phyloP scores from a whole-genome alignment of 805 yeast genomes.

The Millerago galiae region DNA sequence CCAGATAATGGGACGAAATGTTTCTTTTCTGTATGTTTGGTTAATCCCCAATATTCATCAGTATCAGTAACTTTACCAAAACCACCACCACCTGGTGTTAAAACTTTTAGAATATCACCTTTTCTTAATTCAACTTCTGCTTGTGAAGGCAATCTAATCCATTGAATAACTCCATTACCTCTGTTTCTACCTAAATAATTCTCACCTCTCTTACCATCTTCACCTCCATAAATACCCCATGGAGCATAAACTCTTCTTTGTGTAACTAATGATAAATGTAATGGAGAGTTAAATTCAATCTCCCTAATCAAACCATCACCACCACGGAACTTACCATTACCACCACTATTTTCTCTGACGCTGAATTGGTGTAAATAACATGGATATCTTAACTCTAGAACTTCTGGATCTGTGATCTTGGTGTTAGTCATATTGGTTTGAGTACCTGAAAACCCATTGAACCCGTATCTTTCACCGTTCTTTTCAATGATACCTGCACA shows the following conservation, averaged over 20 bases:
- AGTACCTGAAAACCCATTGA: slow-evolving; percentile 43
- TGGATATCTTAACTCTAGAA: slow-evolving; percentile 47
- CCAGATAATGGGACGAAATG: slow-evolving; percentile 19
- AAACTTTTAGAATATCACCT: slow-evolving; percentile 32
- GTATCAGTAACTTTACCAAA: slow-evolving; percentile 29
- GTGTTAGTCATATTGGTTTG: slow-evolving; percentile 52
- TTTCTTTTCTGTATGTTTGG: slow-evolving; percentile 4
- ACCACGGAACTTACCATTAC: slow-evolving; percentile 40
- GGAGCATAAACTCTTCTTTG: slow-evolving; percentile 50
- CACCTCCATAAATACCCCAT: slow-evolving; percentile 50
- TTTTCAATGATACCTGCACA: slow-evolving; percentile 44
- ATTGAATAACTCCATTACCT: slow-evolving; percentile 25
- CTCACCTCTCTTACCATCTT: slow-evolving; percentile 43
- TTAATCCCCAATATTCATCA: slow-evolving; percentile 22
- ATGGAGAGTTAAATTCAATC: slow-evolving; percentile 36
- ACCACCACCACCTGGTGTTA: slow-evolving; percentile 43
- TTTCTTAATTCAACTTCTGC: slow-evolving; percentile 29
- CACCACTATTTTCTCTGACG: slow-evolving; percentile 41
- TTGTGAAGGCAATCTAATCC: slow-evolving; percentile 29
- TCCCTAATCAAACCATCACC: slow-evolving; percentile 49
- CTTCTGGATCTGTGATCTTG: slow-evolving; percentile 49
- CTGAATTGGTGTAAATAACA: slow-evolving; percentile 39
- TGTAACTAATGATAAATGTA: slow-evolving; percentile 39
- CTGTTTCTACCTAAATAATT: slow-evolving; percentile 30
- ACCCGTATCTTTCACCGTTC: slow-evolving; percentile 72